Conservation (phyloP, 2,329 filamentous ascomycete species). For the Penicillium paneum region DNA sequence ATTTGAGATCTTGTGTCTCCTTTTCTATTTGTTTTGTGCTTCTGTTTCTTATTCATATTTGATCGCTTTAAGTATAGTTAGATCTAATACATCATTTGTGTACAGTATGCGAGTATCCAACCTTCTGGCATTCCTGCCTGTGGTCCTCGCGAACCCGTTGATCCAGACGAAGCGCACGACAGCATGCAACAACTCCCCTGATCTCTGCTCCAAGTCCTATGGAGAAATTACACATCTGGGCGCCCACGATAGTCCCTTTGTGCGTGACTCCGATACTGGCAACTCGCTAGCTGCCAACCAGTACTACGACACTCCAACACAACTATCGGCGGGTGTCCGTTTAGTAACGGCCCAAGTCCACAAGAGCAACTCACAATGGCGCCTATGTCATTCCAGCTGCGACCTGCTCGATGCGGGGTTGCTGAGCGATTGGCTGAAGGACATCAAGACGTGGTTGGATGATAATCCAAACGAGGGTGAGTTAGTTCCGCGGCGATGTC, state of each 20-base stretch:
- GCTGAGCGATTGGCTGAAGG: conserved; percentile 60
- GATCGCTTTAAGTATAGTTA: not conserved
- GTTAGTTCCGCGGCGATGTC: not conserved
- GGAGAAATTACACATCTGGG: conserved; percentile 75
- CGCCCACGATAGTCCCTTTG: conserved; percentile 70
- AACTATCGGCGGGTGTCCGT: conserved; percentile 68
- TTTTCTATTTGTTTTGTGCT: not conserved
- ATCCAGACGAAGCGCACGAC: conserved; percentile 30
- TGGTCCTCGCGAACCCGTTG: conserved; percentile 28
- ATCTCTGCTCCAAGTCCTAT: conserved; percentile 68
- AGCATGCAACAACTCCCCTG: conserved; percentile 78
- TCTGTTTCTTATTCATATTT: not conserved
- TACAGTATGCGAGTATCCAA: conserved; percentile 30
- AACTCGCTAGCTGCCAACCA: conserved; percentile 69
- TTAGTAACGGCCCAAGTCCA: conserved; percentile 72
- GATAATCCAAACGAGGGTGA: conserved; percentile 61
- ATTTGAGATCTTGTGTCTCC: not conserved
- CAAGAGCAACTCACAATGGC: conserved; percentile 55
- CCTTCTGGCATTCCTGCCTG: conserved; percentile 31
- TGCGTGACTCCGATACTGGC: conserved; percentile 60
- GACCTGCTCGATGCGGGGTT: conserved; percentile 65
- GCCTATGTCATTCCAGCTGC: conserved; percentile 70
- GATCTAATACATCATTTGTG: not conserved
- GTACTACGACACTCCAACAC: conserved; percentile 67
- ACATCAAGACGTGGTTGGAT: conserved; percentile 68